Evolutionary conservation across 164 flowering plant genomes (phyloP), one percentile per base, ranked within the genome.

Genomic region (Akebia trifoliata): DNA sequence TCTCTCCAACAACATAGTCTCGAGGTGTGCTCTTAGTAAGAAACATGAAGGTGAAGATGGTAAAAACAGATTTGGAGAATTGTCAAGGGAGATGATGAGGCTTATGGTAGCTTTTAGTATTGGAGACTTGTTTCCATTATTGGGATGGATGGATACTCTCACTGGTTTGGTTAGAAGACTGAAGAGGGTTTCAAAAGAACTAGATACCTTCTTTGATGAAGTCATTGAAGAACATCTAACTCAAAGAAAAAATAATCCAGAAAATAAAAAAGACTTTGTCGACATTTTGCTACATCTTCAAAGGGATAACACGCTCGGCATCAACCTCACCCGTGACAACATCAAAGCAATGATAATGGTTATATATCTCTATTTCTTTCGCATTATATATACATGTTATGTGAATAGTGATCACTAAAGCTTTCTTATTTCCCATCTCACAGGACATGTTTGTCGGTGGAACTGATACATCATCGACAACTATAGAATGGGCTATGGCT

Each of bases 361-460:
- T 10, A 29, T 9, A 12, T 29, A 12, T 26, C 34, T n/a, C 32
- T 15, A 32, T 14, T 7, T 49, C 32, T 28, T 29, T 26, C 34
- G 12, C 12, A 21, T 31, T 50, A n/a, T 31, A 29, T 30, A 17
- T 14, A n/a, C n/a, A n/a, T n/a, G n/a, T n/a, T n/a, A n/a, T n/a
- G n/a, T n/a, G n/a, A n/a, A n/a, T n/a, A n/a, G n/a, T n/a, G n/a
- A n/a, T n/a, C n/a, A n/a, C 2, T 18, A 7, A 4, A 43, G 10
- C 21, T 18, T 4, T 43, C 21, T 28, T 24, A 24, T 7, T 54
- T n/a, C 1, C 32, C 25, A 6, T 5, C 11, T 14, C 25, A 15
- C 37, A 62, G 71, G 71, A 68, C 40, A 32, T 62, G 36, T 62
- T 62, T 38, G 43, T 45, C 10, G 63, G 59, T 8, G 71, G 71